A percentile compares a stretch with the other conserved stretches of the same genome.
Conservation (phyloP, 1,284 basidiomycete species). For the Ustilago tritici region DNA sequence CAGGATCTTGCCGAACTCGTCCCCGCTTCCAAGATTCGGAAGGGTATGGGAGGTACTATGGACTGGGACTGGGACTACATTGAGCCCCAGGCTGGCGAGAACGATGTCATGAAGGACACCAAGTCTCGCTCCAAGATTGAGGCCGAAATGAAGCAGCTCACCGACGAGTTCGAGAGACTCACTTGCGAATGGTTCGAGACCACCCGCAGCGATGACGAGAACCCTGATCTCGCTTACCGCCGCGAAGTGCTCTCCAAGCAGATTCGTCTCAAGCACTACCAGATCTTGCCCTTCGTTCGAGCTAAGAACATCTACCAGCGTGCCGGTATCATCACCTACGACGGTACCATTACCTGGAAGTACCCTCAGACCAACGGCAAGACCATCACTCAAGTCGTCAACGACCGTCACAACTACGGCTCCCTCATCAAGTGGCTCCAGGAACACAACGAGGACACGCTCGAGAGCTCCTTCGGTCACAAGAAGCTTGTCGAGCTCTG, state of each 20-base stretch:
- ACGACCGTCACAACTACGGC: slow-evolving; percentile 64
- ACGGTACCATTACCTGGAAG: slow-evolving; percentile 62
- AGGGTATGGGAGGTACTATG: slow-evolving; percentile 69
- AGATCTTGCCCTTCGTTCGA: slow-evolving; percentile 63
- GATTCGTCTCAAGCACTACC: slow-evolving; percentile 67
- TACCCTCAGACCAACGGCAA: slow-evolving; percentile 66
- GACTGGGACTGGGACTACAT: slow-evolving; percentile 70
- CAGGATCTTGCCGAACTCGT: slow-evolving; percentile 64
- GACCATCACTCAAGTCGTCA: slow-evolving; percentile 54
- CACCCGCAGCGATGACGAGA: slow-evolving; percentile 47
- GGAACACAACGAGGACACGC: slow-evolving; percentile 66
- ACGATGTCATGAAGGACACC: slow-evolving; percentile 64
- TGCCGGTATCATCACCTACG: slow-evolving; percentile 60
- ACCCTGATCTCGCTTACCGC: slow-evolving; percentile 52
- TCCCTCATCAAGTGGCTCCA: slow-evolving; percentile 65
- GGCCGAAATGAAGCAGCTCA: slow-evolving; percentile 60
- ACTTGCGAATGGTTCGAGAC: slow-evolving; percentile 63
- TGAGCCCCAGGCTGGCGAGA: slow-evolving; percentile 66
- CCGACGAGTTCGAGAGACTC: slow-evolving; percentile 58
- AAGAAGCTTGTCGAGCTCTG: slow-evolving; percentile 46
- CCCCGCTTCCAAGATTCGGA: slow-evolving; percentile 60
- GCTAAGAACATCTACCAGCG: slow-evolving; percentile 67
- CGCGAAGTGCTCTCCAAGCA: slow-evolving; percentile 65
- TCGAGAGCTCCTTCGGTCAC: slow-evolving; percentile 64
- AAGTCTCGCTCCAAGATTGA: slow-evolving; percentile 61